phyloP scores from a whole-genome alignment of 2,329 filamentous ascomycete species.

The Diaporthe ampelina region DNA sequence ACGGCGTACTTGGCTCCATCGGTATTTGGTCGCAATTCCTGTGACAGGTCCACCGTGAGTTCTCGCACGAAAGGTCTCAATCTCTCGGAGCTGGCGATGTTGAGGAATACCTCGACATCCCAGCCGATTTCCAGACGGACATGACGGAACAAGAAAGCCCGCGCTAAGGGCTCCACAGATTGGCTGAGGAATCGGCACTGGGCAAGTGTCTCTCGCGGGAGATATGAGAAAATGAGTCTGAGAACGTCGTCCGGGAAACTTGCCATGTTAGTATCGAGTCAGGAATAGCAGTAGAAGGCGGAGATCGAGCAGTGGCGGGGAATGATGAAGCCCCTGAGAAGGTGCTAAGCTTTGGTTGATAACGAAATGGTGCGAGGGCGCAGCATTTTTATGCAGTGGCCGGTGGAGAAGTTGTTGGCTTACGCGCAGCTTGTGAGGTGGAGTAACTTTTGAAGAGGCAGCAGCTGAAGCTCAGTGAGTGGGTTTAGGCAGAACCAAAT shows the following conservation, averaged over 20 bases:
- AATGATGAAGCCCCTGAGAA: neutral
- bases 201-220: conserved; percentile 17
- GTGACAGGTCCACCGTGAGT: conserved; percentile 3
- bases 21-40: no score
- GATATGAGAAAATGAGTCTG: conserved; percentile 18
- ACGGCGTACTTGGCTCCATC: neutral
- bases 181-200: conserved; percentile 21
- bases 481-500: no score
- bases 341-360: no score
- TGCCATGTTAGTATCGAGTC: neutral
- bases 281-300: no score
- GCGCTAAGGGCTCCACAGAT: neutral
- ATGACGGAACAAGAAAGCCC: conserved; percentile 20
- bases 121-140: conserved; percentile 10
- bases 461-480: no score
- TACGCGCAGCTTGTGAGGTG: conserved; percentile 4
- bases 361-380: neutral
- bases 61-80: conserved; percentile 29
- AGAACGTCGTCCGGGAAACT: conserved; percentile 29
- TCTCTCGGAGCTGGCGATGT: conserved; percentile 4
- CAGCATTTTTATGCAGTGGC: neutral
- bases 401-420: neutral
- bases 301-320: neutral
- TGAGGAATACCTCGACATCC: neutral
- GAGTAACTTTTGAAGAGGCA: no score